Evolutionary conservation across 2,329 filamentous ascomycete species (phyloP).

Genomic region (Colletotrichum musicola): DNA sequence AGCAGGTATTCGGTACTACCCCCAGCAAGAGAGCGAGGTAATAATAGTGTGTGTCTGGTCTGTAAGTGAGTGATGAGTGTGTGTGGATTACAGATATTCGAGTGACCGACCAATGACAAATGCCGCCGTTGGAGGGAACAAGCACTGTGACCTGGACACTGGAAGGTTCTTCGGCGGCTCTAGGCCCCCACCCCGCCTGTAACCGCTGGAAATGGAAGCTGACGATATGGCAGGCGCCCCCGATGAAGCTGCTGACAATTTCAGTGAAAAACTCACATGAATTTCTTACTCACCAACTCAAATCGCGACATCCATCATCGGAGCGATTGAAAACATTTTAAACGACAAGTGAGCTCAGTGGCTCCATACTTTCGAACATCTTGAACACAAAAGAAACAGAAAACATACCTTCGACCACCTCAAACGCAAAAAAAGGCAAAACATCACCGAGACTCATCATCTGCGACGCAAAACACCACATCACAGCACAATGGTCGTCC

Average conservation of each 20-base stretch:
- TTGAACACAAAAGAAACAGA: background rate
- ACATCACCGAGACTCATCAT: background rate
- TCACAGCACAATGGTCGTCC: conserved; percentile 46
- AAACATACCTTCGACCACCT: background rate
- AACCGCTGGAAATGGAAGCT: conserved; percentile 17
- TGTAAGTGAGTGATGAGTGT: too few relatives aligned
- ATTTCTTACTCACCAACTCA: background rate
- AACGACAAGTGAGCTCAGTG: background rate
- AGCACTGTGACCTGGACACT: conserved; percentile 9
- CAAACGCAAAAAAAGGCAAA: background rate
- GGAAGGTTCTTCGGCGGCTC: conserved; percentile 27
- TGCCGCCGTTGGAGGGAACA: background rate
- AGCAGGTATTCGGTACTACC: background rate
- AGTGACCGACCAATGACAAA: background rate
- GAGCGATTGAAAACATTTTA: background rate
- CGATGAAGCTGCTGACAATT: conserved; percentile 17
- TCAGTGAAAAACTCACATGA: background rate
- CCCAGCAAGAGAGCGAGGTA: too few relatives aligned
- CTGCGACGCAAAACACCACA: background rate
- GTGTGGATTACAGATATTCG: conserved; percentile 7
- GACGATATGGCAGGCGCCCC: background rate
- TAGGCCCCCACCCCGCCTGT: conserved; percentile 3
- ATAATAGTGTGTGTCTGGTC: too few relatives aligned
- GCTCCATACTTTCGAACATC: background rate
- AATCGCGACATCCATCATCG: background rate